These are phyloP conservation scores for Neurospora discreta DNA, from an alignment of 495 filamentous ascomycete species.

Conservation along the genomic window DNA sequence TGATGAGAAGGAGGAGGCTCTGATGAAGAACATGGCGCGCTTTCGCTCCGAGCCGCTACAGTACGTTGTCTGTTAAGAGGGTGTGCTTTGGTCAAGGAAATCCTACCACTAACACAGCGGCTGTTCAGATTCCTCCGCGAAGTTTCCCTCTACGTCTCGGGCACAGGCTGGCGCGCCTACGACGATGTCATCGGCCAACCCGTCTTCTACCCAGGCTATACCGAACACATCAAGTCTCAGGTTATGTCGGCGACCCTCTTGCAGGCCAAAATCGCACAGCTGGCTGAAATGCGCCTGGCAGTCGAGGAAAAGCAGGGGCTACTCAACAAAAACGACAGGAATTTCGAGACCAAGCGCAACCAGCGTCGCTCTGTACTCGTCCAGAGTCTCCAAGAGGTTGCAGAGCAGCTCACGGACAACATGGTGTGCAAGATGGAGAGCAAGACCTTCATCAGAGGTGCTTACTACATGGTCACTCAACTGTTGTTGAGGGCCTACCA, in stretches of 20 bases:
- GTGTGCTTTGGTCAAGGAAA: not conserved
- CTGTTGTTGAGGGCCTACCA: conserved; percentile 87
- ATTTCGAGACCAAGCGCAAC: conserved; percentile 44
- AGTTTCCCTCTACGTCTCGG: conserved; percentile 79
- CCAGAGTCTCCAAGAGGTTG: conserved; percentile 53
- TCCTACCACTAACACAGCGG: conserved; percentile 10
- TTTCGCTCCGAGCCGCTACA: conserved; percentile 51
- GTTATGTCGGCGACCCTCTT: conserved; percentile 69
- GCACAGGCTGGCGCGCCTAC: conserved; percentile 89
- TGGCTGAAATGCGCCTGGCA: conserved; percentile 60
- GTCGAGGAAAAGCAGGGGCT: conserved; percentile 69
- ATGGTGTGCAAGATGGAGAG: conserved; percentile 99
- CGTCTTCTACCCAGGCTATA: conserved; percentile 86
- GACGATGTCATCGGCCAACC: conserved; percentile 82
- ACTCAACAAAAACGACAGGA: conserved; percentile 43
- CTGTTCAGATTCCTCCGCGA: conserved; percentile 75
- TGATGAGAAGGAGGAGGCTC: conserved; percentile 51
- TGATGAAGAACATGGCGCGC: conserved; percentile 72
- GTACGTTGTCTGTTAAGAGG: conserved; percentile 19
- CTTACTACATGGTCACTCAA: conserved; percentile 84
- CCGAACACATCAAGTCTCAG: conserved; percentile 70
- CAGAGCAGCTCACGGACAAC: conserved; percentile 71
- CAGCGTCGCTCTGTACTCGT: conserved; percentile 50
- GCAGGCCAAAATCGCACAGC: conserved; percentile 57
- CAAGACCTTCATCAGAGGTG: conserved; percentile 80